Percentiles rank a stretch among this genome's conserved stretches.
These are phyloP conservation scores for Eucalyptus victrix DNA, from an alignment of 345 rosid genomes.

Conservation along the genomic window DNA sequence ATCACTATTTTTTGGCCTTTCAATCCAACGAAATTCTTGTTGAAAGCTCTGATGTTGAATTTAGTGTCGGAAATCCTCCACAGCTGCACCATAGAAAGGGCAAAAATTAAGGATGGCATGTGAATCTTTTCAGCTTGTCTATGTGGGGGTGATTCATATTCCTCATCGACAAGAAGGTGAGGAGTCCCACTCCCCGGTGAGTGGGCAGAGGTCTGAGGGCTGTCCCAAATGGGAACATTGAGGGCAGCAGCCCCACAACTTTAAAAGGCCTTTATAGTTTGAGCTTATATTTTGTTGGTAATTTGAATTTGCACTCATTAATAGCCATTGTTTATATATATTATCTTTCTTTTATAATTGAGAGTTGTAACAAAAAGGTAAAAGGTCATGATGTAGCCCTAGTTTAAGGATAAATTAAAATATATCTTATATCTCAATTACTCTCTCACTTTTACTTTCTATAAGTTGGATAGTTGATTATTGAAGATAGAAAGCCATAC, in stretches of 20 bases:
- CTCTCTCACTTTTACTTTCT: background rate
- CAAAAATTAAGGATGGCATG: background rate
- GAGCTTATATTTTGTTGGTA: too few relatives aligned
- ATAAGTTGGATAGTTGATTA: background rate
- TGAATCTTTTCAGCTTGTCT: background rate
- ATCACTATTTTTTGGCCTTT: background rate
- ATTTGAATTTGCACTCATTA: background rate
- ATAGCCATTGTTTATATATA: too few relatives aligned
- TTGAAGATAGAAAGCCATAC: background rate
- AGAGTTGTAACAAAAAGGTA: background rate
- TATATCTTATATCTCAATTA: background rate
- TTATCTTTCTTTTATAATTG: background rate
- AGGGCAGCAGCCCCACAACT: rapidly evolving
- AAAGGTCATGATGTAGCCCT: background rate
- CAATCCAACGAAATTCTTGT: background rate
- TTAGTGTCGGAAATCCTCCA: background rate
- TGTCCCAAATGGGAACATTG: background rate
- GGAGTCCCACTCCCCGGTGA: background rate
- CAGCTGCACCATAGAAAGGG: background rate
- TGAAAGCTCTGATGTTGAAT: background rate
- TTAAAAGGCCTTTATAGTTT: too few relatives aligned
- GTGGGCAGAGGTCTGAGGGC: background rate
- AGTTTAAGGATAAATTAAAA: too few relatives aligned
- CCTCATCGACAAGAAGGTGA: too few relatives aligned
- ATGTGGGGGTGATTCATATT: background rate